Base-by-base conservation (phyloP, 495 filamentous ascomycete genomes). In the Daldinia concentrica region DNA sequence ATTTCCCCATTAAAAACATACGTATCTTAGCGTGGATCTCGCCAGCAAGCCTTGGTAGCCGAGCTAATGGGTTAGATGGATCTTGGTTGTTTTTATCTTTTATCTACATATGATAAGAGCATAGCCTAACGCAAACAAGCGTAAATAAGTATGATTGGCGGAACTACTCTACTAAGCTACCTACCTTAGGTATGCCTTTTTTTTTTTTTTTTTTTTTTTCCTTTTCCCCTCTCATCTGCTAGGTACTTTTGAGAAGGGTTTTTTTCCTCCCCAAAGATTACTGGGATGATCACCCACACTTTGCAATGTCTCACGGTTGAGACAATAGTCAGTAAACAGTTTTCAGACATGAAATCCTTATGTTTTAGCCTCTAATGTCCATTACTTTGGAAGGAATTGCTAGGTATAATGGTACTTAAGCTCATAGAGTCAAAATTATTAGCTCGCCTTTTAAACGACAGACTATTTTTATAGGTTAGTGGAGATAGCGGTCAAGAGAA, bases 51-150 rank as follows among this genome's bases (percentile, higher is more conserved):
- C 17, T 19, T 48, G 43, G n/a, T 48, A 48, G 41, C 41, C 41
- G 41, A 45, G n/a, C n/a, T 32, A 17, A 48, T 22, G 43, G 43
- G 19, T 48, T 24, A 48, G 43, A 48, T 48, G 43, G 43, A 48
- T 48, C 43, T 48, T 48, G 19, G 8, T 48, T 48, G 19, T 22
- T 22, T 48, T 48, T 22, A 22, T 48, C 17, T 22, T 48, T 48
- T 22, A 22, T 48, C 17, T 48, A 19, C 43, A 48, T 48, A 24
- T 48, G 43, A 48, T 48, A 48, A 48, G 43, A 48, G 43, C 43
- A 48, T 17, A 17, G 43, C 4, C 22, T 48, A 48, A 48, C 43
- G 43, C 43, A 48, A 48, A 24, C 22, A 48, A 48, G 43, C n/a
- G 24, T 48, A 19, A 48, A 24, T 3, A 22, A 11, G 43, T 48